Conservation (phyloP, 352 stramenopile genomes). For the Pythium oligandrum region DNA sequence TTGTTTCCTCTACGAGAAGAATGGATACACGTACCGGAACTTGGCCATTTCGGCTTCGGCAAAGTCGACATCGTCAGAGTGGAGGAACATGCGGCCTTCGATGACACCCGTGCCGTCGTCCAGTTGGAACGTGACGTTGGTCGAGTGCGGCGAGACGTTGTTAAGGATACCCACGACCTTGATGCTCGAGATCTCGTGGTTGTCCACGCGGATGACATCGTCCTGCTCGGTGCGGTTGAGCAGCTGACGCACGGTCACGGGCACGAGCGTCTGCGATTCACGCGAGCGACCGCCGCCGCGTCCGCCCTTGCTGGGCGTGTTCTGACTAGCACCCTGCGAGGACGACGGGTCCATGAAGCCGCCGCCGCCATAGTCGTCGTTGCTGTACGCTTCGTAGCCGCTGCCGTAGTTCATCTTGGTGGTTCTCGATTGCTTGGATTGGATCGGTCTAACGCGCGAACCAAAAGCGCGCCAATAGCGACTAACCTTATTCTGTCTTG, state of each 20-base stretch:
- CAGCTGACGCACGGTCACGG: conserved; percentile 89
- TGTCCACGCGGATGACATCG: conserved; percentile 84
- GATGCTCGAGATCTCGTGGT: conserved; percentile 83
- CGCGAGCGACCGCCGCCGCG: conserved; percentile 29
- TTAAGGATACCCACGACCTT: conserved; percentile 87
- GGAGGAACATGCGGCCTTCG: conserved; percentile 89
- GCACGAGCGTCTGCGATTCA: conserved; percentile 88
- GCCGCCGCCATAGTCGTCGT: conserved; percentile 61
- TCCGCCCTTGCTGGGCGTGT: conserved; percentile 44
- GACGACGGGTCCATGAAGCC: conserved; percentile 56
- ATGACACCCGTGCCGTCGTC: conserved; percentile 94
- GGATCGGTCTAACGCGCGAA: conserved; percentile 1
- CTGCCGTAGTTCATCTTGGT: conserved; percentile 55
- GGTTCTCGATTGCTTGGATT: neutral
- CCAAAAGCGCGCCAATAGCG: conserved; percentile 6
- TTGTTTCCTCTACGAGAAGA: neutral
- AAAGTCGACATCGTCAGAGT: conserved; percentile 80
- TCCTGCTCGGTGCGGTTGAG: conserved; percentile 46
- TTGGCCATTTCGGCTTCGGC: conserved; percentile 53
- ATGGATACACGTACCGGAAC: conserved; percentile 28
- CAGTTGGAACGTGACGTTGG: conserved; percentile 89
- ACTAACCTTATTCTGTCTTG: conserved; percentile 2
- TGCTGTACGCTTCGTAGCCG: conserved; percentile 72
- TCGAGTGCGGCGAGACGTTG: conserved; percentile 74
- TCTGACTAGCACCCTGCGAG: conserved; percentile 48